Conservation (phyloP, 768 basidiomycete species). For the Neoboletus magnificus region DNA sequence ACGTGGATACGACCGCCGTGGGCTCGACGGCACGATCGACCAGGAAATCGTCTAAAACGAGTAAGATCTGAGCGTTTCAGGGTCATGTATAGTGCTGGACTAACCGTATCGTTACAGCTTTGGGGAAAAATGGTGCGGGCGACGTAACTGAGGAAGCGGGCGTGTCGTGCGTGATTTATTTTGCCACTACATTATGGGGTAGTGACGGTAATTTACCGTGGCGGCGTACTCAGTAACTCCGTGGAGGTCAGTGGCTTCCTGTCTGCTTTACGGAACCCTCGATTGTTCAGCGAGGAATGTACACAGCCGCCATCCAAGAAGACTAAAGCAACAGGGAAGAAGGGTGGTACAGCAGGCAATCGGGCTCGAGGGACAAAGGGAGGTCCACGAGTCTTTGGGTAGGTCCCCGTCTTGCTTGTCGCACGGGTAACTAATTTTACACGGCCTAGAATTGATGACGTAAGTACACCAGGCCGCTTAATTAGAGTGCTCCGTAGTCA, state of each 20-base stretch:
- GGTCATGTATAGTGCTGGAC: not conserved
- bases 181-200: not conserved
- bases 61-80: conserved; percentile 23
- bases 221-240: conserved; percentile 13
- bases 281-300: not conserved
- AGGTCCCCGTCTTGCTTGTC: not conserved
- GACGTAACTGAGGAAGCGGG: conserved; percentile 6
- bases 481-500: conserved; percentile 12
- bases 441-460: conserved; percentile 31
- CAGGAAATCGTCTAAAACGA: conserved; percentile 42
- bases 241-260: conserved; percentile 26
- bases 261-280: not conserved
- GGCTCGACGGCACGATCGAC: conserved; percentile 42
- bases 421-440: not conserved
- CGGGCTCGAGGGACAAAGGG: conserved; percentile 21
- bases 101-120: conserved; percentile 13
- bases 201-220: conserved; percentile 5
- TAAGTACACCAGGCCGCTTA: conserved; percentile 23
- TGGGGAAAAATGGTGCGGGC: conserved; percentile 10
- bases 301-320: conserved; percentile 40
- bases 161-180: conserved; percentile 25
- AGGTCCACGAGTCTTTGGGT: conserved; percentile 9
- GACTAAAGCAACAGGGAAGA: conserved; percentile 33
- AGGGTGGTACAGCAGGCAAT: conserved; percentile 1
- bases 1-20: conserved; percentile 31